These are phyloP conservation scores for Naganishia sp. DNA, from an alignment of 1,284 basidiomycete genomes.

Conservation along the genomic window DNA sequence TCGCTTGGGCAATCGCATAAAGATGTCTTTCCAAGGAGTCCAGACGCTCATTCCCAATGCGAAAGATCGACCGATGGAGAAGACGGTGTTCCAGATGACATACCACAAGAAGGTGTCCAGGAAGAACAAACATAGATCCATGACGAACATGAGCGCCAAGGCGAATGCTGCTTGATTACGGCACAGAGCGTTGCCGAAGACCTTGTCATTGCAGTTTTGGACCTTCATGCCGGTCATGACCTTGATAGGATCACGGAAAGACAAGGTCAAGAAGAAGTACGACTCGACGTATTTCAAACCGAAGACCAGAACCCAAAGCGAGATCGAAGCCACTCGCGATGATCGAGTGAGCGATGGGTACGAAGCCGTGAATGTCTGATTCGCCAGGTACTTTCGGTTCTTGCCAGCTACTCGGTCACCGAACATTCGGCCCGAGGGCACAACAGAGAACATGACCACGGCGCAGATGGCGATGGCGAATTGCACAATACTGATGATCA, in stretches of 20 bases:
- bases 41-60: slow-evolving; percentile 87
- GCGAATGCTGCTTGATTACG: slow-evolving; percentile 88
- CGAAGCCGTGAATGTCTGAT: slow-evolving; percentile 92
- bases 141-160: slow-evolving; percentile 91
- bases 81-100: slow-evolving; percentile 91
- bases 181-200: slow-evolving; percentile 78
- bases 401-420: slow-evolving; percentile 92
- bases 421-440: slow-evolving; percentile 86
- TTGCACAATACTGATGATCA: slow-evolving; percentile 88
- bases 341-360: slow-evolving; percentile 71
- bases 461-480: slow-evolving; percentile 82
- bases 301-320: slow-evolving; percentile 86
- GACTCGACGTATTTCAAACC: slow-evolving; percentile 91
- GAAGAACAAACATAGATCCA: slow-evolving; percentile 93
- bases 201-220: slow-evolving; percentile 78
- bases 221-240: slow-evolving; percentile 94
- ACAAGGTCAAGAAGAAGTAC: slow-evolving; percentile 91
- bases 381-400: slow-evolving; percentile 88
- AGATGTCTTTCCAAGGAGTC: slow-evolving; percentile 97
- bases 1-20: slow-evolving; percentile 85
- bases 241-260: slow-evolving; percentile 84
- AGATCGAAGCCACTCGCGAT: slow-evolving; percentile 67
- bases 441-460: slow-evolving; percentile 76
- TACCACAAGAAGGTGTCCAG: slow-evolving; percentile 96
- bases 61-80: slow-evolving; percentile 87